Conservation (phyloP, 768 basidiomycete species). For the Scleroderma citrinum region DNA sequence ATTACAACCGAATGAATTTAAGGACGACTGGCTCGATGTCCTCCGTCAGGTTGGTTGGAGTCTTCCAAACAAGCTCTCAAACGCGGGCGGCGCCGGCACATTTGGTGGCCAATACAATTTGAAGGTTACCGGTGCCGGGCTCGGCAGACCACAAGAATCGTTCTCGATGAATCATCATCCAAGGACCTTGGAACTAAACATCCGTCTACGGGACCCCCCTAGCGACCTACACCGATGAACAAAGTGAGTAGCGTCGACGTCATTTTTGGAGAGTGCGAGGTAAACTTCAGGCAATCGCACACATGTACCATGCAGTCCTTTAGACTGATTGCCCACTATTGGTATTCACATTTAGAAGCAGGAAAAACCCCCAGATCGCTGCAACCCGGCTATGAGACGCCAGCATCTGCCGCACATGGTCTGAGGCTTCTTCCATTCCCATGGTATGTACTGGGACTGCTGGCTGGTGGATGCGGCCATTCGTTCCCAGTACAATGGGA, state of each 20-base stretch:
- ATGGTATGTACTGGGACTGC: constrained; percentile 42
- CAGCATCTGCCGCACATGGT: constrained; percentile 29
- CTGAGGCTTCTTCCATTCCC: constrained; percentile 50
- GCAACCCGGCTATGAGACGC: constrained; percentile 20
- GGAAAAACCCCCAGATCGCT: background rate
- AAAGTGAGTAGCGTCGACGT: background rate
- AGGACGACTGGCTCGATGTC: too few species aligned
- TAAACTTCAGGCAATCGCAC: background rate
- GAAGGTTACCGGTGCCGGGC: too few species aligned
- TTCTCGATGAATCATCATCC: too few species aligned
- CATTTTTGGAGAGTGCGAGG: background rate
- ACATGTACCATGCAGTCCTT: constrained; percentile 6
- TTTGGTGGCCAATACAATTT: too few species aligned
- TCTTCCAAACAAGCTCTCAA: too few species aligned
- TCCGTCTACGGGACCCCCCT: too few species aligned
- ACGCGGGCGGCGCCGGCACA: too few species aligned
- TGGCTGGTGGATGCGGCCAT: constrained; percentile 26
- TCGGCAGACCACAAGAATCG: too few species aligned
- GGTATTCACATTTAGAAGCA: background rate
- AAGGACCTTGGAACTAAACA: too few species aligned
- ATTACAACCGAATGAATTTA: too few species aligned
- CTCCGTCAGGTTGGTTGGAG: too few species aligned
- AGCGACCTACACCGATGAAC: background rate
- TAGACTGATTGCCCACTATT: constrained; percentile 1
- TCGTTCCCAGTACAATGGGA: constrained; percentile 31